A percentile compares a stretch with the other conserved stretches of the same genome.
Evolutionary conservation across 345 rosid species (phyloP).

Genomic region (Moricandia arvensis): DNA sequence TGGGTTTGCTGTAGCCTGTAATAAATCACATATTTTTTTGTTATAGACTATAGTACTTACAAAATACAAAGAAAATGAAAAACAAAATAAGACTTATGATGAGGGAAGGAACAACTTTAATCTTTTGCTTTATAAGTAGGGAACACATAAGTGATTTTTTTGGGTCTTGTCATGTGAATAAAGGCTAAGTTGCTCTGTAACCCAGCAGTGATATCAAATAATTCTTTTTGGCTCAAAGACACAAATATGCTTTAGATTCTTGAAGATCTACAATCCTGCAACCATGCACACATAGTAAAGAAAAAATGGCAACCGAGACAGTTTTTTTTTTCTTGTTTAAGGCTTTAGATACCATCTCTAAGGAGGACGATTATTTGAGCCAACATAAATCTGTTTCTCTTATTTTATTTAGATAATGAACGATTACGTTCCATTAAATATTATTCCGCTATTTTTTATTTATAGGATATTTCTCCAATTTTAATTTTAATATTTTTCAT

Average conservation of each 20-base stretch:
- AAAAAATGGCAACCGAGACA: background rate
- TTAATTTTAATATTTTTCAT: no score
- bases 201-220: constrained; percentile 26
- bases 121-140: constrained; percentile 45
- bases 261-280: background rate
- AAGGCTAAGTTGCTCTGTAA: constrained; percentile 32
- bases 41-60: background rate
- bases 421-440: background rate
- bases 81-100: constrained; percentile 28
- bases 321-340: background rate
- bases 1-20: constrained; percentile 29
- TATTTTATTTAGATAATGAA: background rate
- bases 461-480: background rate
- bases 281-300: background rate
- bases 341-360: background rate
- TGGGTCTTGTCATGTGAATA: constrained; percentile 50
- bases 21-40: background rate
- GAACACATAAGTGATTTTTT: constrained; percentile 46
- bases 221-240: background rate
- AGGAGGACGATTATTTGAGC: background rate
- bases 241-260: background rate
- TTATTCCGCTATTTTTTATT: background rate
- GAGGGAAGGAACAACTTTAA: constrained; percentile 37
- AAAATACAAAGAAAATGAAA: constrained; percentile 4
- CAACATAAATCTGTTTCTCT: background rate